Base-by-base conservation (phyloP, 2,329 filamentous ascomycete species). In the Colletotrichum musae region DNA sequence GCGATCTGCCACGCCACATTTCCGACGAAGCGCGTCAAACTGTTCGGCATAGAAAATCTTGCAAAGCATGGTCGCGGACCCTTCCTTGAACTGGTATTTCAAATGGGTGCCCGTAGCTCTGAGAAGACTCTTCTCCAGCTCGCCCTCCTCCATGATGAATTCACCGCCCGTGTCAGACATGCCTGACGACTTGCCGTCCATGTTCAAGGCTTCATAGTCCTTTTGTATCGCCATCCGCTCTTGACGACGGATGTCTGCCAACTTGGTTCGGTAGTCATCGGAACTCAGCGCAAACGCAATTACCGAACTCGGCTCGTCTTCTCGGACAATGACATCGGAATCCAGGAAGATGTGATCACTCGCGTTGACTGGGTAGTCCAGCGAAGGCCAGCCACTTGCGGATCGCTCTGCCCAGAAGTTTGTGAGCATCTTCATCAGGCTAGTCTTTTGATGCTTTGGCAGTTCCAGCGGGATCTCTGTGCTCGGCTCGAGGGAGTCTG, bases 11-110 rank as follows among this genome's bases (percentile, higher is more conserved):
- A 98, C 93, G 16, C 95, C 95, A 73, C 95, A 98, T 80, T 97
- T 98, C 65, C 93, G 89, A 64, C 96, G 91, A 47, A 99, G 87
- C 3, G 96, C 96, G 80, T 99, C 96, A 74, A 99, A 99, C 72
- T 98, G 96, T 79, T 98, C 96, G 0, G 96, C 96, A 76, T 97
- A 99, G 80, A 99, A 98, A 54, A 99, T 96, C 81, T 99, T 99
- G 85, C 97, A 98, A 58, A 95, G 92, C 88, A 98, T 97, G 75
- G 93, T 94, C 3, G 97, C 95, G n/a, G 93, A 91, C 0, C 95
- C 94, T 78, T 98, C 95, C 32, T 92, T 92, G 81, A 98, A 99
- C 70, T 97, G 94, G 78, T 98, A 99, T 77, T 97, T 97, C 73
- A 98, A 90, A 79, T 99, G 96, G 1, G 94, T 97, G 45, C 95